Percentiles rank a stretch among this genome's conserved stretches.
Conservation (phyloP, 1,284 basidiomycete genomes). For the Spongispora temasekensis region DNA sequence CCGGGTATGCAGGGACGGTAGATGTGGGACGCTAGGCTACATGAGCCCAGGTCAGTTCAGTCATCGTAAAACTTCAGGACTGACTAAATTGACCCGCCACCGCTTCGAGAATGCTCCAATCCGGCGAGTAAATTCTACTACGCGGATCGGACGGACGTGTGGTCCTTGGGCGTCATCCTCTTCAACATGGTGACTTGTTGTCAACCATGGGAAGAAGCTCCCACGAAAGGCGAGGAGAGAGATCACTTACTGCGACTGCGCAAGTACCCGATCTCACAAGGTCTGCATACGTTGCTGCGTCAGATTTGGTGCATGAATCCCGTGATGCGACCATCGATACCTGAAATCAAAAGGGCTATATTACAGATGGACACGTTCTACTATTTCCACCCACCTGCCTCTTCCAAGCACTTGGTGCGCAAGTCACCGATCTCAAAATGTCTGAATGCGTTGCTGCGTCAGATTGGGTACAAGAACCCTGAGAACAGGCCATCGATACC, state of each 20-base stretch:
- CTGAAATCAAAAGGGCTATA: conserved; percentile 60
- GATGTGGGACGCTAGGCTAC: neutral
- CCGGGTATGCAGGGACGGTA: neutral
- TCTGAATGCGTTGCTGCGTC: conserved; percentile 55
- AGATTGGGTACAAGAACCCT: conserved; percentile 58
- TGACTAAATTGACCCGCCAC: conserved; percentile 12
- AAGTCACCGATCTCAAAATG: conserved; percentile 51
- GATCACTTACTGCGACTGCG: conserved; percentile 63
- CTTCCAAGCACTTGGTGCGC: conserved; percentile 11
- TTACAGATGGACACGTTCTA: conserved; percentile 66
- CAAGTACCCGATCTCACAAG: conserved; percentile 68
- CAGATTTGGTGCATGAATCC: conserved; percentile 59
- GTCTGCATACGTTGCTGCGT: conserved; percentile 55
- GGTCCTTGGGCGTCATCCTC: conserved; percentile 54
- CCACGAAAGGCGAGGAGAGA: conserved; percentile 65
- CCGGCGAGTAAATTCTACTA: conserved; percentile 32
- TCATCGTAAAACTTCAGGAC: neutral
- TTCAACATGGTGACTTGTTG: conserved; percentile 88
- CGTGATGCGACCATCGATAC: conserved; percentile 54
- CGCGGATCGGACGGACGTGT: conserved; percentile 79
- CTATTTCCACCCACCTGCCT: conserved; percentile 46
- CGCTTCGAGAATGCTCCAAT: conserved; percentile 62
- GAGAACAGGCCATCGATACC: conserved; percentile 55
- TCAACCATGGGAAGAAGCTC: conserved; percentile 86
- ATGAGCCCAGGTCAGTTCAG: conserved; percentile 53